Percentiles rank a stretch among this genome's conserved stretches.
Evolutionary conservation across 2,329 filamentous ascomycete species (phyloP).

Genomic region (Periconia sp.): DNA sequence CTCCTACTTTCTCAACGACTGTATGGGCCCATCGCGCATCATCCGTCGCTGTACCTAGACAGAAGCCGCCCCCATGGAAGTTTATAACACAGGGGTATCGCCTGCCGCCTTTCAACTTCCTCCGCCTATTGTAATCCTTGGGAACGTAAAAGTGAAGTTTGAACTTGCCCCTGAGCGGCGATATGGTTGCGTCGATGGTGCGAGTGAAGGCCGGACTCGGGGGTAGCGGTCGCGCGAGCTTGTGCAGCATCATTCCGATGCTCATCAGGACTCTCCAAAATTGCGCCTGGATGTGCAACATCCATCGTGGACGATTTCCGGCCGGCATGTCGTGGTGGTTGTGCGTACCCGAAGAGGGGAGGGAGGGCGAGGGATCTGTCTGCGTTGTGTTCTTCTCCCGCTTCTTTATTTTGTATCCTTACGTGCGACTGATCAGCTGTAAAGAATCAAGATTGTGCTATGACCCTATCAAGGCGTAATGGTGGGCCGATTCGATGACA

Average conservation of each 20-base stretch:
- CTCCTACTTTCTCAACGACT: conserved; percentile 58
- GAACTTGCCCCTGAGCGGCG: conserved; percentile 50
- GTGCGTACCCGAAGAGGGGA: neutral
- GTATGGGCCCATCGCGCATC: conserved; percentile 62
- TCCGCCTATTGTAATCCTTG: conserved; percentile 48
- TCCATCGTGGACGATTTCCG: conserved; percentile 54
- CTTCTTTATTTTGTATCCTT: neutral
- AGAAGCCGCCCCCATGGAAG: conserved; percentile 67
- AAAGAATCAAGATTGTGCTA: neutral
- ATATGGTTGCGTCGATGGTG: conserved; percentile 55
- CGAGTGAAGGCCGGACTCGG: conserved; percentile 62
- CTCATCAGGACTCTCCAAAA: conserved; percentile 70
- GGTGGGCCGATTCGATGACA: neutral
- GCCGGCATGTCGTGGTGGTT: conserved; percentile 16
- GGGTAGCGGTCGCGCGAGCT: conserved; percentile 61
- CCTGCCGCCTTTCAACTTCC: conserved; percentile 44
- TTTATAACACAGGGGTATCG: conserved; percentile 62
- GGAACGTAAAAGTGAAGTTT: conserved; percentile 65
- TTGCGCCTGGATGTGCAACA: conserved; percentile 63
- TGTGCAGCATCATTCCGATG: conserved; percentile 70
- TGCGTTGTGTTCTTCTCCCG: neutral
- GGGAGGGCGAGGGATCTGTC: neutral
- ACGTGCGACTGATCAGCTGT: neutral
- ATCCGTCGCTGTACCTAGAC: conserved; percentile 60
- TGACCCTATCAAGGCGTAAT: neutral